Percentiles rank a stretch among this genome's conserved stretches.
phyloP scores from a whole-genome alignment of 2,329 filamentous ascomycete genomes.

The Aureobasidium sp. region DNA sequence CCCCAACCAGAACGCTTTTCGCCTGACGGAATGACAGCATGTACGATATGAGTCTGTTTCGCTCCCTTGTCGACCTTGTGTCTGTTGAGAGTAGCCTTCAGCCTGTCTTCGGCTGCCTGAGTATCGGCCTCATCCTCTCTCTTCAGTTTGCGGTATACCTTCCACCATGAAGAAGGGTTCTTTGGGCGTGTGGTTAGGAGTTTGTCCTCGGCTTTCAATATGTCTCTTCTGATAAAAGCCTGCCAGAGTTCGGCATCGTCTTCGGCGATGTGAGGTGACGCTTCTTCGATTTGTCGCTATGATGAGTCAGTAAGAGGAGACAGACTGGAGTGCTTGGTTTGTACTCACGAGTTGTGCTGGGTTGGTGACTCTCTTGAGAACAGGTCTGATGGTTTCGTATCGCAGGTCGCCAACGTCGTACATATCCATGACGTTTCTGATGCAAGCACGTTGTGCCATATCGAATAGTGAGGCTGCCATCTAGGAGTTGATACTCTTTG shows the following conservation, averaged over 20 bases:
- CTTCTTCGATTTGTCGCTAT: constrained; percentile 54
- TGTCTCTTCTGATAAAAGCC: constrained; percentile 68
- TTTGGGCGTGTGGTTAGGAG: constrained; percentile 51
- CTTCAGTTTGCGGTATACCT: constrained; percentile 54
- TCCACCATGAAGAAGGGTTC: constrained; percentile 64
- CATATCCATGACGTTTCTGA: constrained; percentile 40
- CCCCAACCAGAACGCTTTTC: background rate
- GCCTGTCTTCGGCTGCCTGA: constrained; percentile 22
- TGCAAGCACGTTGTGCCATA: constrained; percentile 33
- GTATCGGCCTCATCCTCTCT: constrained; percentile 30
- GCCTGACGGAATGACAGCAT: constrained; percentile 13
- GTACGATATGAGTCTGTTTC: constrained; percentile 35
- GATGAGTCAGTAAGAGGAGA: background rate
- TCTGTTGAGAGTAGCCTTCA: constrained; percentile 48
- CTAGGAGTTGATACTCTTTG: background rate
- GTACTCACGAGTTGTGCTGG: constrained; percentile 55
- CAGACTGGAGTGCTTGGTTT: no score
- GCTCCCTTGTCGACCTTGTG: constrained; percentile 50
- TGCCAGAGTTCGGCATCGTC: constrained; percentile 68
- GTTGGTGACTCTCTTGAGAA: constrained; percentile 64
- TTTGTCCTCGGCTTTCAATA: constrained; percentile 57
- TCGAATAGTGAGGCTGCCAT: constrained; percentile 27
- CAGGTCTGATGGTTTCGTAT: constrained; percentile 55
- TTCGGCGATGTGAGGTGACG: constrained; percentile 66
- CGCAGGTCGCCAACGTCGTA: constrained; percentile 64